Base-by-base conservation (phyloP, 2,329 filamentous ascomycete genomes). In the Lachnellula arida region DNA sequence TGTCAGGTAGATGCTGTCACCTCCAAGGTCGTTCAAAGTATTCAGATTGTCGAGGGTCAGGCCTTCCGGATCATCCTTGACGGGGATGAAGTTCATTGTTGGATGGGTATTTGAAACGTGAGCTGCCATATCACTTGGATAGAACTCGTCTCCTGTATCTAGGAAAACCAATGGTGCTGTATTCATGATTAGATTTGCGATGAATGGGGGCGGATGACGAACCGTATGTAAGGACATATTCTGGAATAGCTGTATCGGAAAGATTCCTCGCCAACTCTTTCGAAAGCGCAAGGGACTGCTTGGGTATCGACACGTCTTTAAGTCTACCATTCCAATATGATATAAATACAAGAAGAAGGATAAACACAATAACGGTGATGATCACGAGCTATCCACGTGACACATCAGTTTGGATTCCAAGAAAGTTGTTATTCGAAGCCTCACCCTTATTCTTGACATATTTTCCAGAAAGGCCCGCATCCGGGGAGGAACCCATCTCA, bases 91-190 rank as follows among this genome's bases (percentile, higher is more conserved):
- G 60, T 77, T 73, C 6, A 75, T 65, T 50, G 72, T 62, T 11
- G 77, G 75, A 34, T 69, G 69, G 3, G 74, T 76, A 62, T 78
- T 70, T 17, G 65, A 60, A 6, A 80, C 55, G 54, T 78, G 76
- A 14, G 69, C 66, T 37, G 66, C 69, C 35, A 80, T 70, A 59
- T 77, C 76, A 51, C 75, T 76, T 17, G 78, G 78, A 50, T 71
- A 71, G 60, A 76, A 80, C 25, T 63, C 57, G 47, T 81, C 78
- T 56, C 73, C 59, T 34, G 71, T 73, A 58, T 78, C 72, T 5
- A 80, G 71, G 70, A 74, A 78, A 37, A 79, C 71, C 4, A 79
- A 59, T 2, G 78, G 78, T 34, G 77, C 78, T 79, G 49, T 35
- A 49, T 22, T 28, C 34, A 12, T 14, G 23, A 34, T 47, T 12